phyloP scores from a whole-genome alignment of 1,284 basidiomycete species.

The Neolentinus lepideus region DNA sequence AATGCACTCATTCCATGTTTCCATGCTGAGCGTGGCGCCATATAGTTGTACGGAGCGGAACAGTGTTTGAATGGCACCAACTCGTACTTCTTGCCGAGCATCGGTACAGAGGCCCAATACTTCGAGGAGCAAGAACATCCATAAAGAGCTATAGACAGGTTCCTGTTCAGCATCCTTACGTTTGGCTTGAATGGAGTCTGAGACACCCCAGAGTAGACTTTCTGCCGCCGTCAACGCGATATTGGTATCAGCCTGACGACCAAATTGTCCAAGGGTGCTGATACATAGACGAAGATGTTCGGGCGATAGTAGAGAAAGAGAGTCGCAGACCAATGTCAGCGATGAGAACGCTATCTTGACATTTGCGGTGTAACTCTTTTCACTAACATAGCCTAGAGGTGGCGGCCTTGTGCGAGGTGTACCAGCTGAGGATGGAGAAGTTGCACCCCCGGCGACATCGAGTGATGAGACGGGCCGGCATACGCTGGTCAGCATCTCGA shows the following conservation, averaged over 20 bases:
- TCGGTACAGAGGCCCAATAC: conserved; percentile 82
- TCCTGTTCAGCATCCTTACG: conserved; percentile 61
- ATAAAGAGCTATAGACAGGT: conserved; percentile 72
- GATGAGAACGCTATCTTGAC: conserved; percentile 93
- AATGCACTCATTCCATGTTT: conserved; percentile 84
- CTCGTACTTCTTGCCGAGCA: conserved; percentile 79
- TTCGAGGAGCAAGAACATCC: conserved; percentile 88
- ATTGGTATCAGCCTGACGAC: conserved; percentile 89
- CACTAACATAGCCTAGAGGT: conserved; percentile 47
- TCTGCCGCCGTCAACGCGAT: conserved; percentile 92
- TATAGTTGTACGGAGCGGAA: conserved; percentile 94
- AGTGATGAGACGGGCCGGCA: conserved; percentile 49
- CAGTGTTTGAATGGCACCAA: conserved; percentile 91
- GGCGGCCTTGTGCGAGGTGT: conserved; percentile 34
- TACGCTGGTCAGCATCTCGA: conserved; percentile 82
- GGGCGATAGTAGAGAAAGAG: conserved; percentile 74
- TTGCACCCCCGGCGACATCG: conserved; percentile 26
- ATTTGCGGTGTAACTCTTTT: conserved; percentile 58
- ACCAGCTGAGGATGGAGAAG: conserved; percentile 28
- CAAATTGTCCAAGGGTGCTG: conserved; percentile 84
- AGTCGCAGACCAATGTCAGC: conserved; percentile 91
- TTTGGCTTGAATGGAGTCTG: conserved; percentile 83
- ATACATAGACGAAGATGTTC: conserved; percentile 85
- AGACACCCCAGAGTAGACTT: conserved; percentile 87
- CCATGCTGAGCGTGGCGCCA: conserved; percentile 70